These are phyloP conservation scores for Tulasnella sp. DNA, from an alignment of 768 basidiomycete species.

Conservation along the genomic window DNA sequence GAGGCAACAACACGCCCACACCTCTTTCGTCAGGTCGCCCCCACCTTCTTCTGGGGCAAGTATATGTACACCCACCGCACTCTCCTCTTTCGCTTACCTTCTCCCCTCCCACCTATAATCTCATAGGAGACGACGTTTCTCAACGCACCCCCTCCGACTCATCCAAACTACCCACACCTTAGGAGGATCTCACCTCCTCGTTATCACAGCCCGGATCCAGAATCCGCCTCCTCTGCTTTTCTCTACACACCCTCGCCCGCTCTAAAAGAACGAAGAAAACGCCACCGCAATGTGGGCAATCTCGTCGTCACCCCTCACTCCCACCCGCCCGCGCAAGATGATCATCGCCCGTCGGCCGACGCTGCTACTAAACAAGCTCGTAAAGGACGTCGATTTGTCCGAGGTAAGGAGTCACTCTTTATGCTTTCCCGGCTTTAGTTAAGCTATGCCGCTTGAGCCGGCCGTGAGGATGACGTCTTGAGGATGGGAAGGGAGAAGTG, in stretches of 20 bases:
- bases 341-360: background rate
- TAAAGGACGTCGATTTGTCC: background rate
- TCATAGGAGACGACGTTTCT: background rate
- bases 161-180: background rate
- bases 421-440: background rate
- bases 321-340: background rate
- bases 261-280: background rate
- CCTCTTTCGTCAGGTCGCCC: background rate
- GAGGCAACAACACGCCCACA: background rate
- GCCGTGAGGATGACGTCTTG: background rate
- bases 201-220: background rate
- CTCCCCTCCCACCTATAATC: background rate
- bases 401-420: background rate
- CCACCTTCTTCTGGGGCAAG: background rate
- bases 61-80: background rate
- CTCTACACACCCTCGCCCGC: background rate
- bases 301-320: background rate
- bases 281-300: background rate
- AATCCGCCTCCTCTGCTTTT: background rate
- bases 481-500: background rate
- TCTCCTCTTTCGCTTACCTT: background rate
- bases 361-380: background rate
- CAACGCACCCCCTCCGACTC: background rate
- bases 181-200: background rate
- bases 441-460: background rate